Evolutionary conservation across 1,284 basidiomycete species (phyloP).

Genomic region (Malassezia yamatoensis): DNA sequence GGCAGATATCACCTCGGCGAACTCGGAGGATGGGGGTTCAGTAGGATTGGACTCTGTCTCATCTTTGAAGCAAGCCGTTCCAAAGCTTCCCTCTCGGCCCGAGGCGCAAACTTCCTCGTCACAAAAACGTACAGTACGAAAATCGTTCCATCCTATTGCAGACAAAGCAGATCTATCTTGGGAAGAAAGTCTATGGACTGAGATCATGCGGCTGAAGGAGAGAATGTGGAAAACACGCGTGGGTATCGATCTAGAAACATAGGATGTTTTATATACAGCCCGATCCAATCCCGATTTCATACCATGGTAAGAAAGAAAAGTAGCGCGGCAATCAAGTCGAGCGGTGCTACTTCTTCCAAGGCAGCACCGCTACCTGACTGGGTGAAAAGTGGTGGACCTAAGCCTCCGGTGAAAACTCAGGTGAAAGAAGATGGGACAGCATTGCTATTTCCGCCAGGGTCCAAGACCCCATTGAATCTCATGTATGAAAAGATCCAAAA

Average conservation of each 20-base stretch:
- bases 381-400: conserved; percentile 40
- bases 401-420: conserved; percentile 17
- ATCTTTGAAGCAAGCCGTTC: background rate
- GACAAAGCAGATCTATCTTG: background rate
- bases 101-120: background rate
- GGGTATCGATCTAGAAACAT: conserved; percentile 11
- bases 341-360: conserved; percentile 42
- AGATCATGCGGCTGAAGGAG: conserved; percentile 15
- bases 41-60: background rate
- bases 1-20: background rate
- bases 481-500: conserved; percentile 45
- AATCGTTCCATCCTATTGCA: conserved; percentile 1
- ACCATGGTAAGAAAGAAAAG: conserved; percentile 39
- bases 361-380: conserved; percentile 45
- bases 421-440: conserved; percentile 9
- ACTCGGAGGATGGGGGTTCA: background rate
- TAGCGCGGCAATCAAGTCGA: conserved; percentile 42
- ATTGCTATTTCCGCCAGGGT: conserved; percentile 43
- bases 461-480: conserved; percentile 47
- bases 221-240: conserved; percentile 15
- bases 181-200: conserved; percentile 15
- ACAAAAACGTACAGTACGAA: background rate
- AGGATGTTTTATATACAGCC: conserved; percentile 1
- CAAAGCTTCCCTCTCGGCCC: background rate
- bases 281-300: background rate